Percentiles rank a stretch among this genome's conserved stretches.
These are phyloP conservation scores for Cytospora paraplurivora DNA, from an alignment of 2,329 filamentous ascomycete genomes.

Conservation along the genomic window DNA sequence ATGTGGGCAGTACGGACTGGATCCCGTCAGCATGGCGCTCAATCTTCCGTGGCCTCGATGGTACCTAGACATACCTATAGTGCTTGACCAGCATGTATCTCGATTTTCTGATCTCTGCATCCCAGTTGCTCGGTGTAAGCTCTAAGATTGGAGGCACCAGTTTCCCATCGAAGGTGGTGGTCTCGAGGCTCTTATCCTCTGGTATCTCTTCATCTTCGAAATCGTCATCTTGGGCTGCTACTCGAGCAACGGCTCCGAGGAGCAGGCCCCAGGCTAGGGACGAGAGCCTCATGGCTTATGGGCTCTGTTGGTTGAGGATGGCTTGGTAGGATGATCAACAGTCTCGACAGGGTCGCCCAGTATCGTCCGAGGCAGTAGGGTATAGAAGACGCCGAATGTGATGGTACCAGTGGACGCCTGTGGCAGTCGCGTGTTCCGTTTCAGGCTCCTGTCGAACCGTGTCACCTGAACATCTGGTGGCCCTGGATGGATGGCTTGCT, in stretches of 20 bases:
- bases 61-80: conserved; percentile 58
- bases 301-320: conserved; percentile 12
- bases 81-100: conserved; percentile 63
- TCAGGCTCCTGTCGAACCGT: conserved; percentile 4
- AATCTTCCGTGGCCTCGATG: conserved; percentile 8
- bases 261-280: conserved; percentile 45
- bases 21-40: conserved; percentile 35
- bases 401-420: conserved; percentile 23
- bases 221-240: conserved; percentile 34
- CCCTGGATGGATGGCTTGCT: neutral
- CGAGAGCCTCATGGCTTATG: conserved; percentile 46
- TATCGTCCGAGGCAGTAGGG: conserved; percentile 10
- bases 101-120: conserved; percentile 55
- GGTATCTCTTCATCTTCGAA: conserved; percentile 40
- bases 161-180: conserved; percentile 67
- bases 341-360: neutral
- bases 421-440: conserved; percentile 20
- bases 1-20: conserved; percentile 66
- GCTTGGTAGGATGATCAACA: conserved; percentile 1
- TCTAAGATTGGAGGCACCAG: conserved; percentile 66
- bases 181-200: conserved; percentile 40
- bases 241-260: conserved; percentile 48
- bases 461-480: conserved; percentile 21
- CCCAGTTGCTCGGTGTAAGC: conserved; percentile 59
- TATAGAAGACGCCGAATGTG: conserved; percentile 15